Percentiles rank a stretch among this genome's conserved stretches.
Conservation (phyloP, 2,329 filamentous ascomycete genomes). For the Fusarium albidum region DNA sequence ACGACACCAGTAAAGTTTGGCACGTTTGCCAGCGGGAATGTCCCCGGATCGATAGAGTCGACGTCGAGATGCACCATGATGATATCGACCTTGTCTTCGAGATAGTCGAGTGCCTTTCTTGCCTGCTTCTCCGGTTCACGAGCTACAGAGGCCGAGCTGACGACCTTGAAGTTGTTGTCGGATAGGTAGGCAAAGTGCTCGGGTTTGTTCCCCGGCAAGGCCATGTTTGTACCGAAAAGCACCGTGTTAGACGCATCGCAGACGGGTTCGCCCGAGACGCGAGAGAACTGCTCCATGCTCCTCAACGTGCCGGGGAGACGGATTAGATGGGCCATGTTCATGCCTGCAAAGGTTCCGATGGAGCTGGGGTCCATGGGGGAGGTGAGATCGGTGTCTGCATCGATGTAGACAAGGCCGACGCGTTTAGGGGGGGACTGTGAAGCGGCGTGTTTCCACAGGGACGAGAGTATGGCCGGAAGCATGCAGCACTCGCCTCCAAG, state of each 20-base stretch:
- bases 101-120: slow-evolving; percentile 21
- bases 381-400: slow-evolving; percentile 32
- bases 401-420: slow-evolving; percentile 35
- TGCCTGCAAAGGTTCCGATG: slow-evolving; percentile 31
- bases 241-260: slow-evolving; percentile 30
- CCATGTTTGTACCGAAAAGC: slow-evolving; percentile 34
- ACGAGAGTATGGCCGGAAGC: slow-evolving; percentile 22
- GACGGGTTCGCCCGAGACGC: slow-evolving; percentile 23
- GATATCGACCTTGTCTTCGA: slow-evolving; percentile 24
- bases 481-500: slow-evolving; percentile 34
- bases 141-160: slow-evolving; percentile 26
- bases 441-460: slow-evolving; percentile 20
- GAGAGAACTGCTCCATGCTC: slow-evolving; percentile 29
- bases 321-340: slow-evolving; percentile 34
- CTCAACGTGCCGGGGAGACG: slow-evolving; percentile 13
- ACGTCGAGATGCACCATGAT: slow-evolving; percentile 35
- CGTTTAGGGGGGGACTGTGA: background rate
- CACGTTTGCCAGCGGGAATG: slow-evolving; percentile 32
- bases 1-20: slow-evolving; percentile 32
- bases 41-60: slow-evolving; percentile 31
- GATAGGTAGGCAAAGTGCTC: slow-evolving; percentile 35
- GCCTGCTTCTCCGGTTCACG: slow-evolving; percentile 18
- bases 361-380: slow-evolving; percentile 28
- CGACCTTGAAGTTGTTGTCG: slow-evolving; percentile 30
- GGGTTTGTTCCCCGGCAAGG: slow-evolving; percentile 27